Evolutionary conservation across 495 filamentous ascomycete species (phyloP).

Genomic region (Talaromyces liani): DNA sequence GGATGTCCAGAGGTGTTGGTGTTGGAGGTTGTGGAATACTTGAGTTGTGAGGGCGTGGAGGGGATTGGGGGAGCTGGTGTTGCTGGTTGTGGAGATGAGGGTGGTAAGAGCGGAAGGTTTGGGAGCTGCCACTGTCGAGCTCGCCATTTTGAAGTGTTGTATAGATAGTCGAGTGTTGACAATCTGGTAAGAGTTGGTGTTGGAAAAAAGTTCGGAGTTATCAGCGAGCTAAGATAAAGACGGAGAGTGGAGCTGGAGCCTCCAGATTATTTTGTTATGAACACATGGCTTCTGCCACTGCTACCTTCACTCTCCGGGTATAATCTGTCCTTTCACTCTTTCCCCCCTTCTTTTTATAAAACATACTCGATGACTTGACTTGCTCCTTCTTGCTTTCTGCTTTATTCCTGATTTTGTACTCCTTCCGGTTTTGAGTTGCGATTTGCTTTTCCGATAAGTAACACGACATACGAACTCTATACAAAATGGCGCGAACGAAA

Average conservation of each 20-base stretch:
- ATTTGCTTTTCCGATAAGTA: background rate
- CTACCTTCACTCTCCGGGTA: background rate
- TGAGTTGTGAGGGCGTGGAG: constrained; percentile 51
- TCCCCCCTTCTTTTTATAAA: background rate
- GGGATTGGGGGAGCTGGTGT: constrained; percentile 19
- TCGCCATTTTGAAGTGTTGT: background rate
- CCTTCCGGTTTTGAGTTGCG: background rate
- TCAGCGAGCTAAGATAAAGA: background rate
- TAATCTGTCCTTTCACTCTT: background rate
- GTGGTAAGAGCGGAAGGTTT: constrained; percentile 20
- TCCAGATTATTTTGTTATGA: constrained; percentile 15
- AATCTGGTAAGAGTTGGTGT: background rate
- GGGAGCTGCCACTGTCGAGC: background rate
- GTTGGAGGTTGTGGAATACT: constrained; percentile 71
- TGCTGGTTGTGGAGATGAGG: constrained; percentile 23
- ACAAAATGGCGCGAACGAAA: constrained; percentile 63
- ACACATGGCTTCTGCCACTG: constrained; percentile 14
- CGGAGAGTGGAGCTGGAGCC: background rate
- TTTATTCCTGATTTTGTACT: background rate
- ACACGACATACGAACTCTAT: background rate
- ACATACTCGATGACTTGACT: background rate
- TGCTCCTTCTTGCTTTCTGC: background rate
- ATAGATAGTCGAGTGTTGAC: background rate
- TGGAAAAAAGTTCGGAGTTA: constrained; percentile 2
- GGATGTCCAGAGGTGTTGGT: constrained; percentile 81